These are phyloP conservation scores for Penicillium expansum DNA, from an alignment of 2,329 filamentous ascomycete species.

Conservation along the genomic window DNA sequence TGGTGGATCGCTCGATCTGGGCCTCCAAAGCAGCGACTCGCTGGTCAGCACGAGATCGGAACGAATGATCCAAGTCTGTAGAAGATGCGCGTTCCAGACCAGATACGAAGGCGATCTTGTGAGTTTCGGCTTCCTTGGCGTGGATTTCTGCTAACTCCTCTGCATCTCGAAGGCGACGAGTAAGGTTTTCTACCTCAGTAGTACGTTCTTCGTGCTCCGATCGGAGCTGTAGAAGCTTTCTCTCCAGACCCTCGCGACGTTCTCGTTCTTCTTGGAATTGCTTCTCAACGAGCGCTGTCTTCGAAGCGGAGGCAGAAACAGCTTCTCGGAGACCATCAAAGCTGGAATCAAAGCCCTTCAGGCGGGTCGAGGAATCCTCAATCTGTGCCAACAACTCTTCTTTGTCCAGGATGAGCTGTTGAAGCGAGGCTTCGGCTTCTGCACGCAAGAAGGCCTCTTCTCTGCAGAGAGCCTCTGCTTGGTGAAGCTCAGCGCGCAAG, in stretches of 20 bases:
- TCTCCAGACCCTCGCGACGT: conserved; percentile 71
- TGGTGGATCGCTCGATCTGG: conserved; percentile 75
- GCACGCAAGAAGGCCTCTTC: conserved; percentile 76
- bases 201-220: conserved; percentile 78
- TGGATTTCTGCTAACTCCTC: conserved; percentile 87
- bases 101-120: conserved; percentile 76
- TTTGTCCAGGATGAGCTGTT: conserved; percentile 82
- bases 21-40: conserved; percentile 71
- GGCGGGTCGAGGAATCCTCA: conserved; percentile 63
- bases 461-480: conserved; percentile 71
- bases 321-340: conserved; percentile 75
- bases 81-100: conserved; percentile 72
- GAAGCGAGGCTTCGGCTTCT: conserved; percentile 71
- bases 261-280: conserved; percentile 75
- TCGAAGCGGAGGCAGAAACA: conserved; percentile 74
- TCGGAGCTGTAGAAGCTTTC: conserved; percentile 72
- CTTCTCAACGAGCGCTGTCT: conserved; percentile 70
- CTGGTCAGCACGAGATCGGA: conserved; percentile 43
- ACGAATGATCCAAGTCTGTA: conserved; percentile 37
- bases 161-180: conserved; percentile 73
- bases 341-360: conserved; percentile 67
- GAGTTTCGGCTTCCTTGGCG: conserved; percentile 80
- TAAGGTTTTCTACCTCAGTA: conserved; percentile 71
- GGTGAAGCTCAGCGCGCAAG: conserved; percentile 79
- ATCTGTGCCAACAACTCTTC: conserved; percentile 69